phyloP scores from a whole-genome alignment of 441 rosid species.

The Biscutella auriculata region DNA sequence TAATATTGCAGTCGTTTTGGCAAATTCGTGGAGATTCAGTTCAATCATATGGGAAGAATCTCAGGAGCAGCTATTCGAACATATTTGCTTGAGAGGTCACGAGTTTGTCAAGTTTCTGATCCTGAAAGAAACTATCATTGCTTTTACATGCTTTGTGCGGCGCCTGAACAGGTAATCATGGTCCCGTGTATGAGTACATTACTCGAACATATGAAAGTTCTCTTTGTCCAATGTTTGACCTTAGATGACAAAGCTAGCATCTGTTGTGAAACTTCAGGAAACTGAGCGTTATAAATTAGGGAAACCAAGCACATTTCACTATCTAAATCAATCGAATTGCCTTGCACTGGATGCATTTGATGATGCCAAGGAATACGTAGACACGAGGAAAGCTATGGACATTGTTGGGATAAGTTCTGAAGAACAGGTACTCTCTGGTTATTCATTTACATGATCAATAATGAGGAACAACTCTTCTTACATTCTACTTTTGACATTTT shows the following conservation, averaged over 20 bases:
- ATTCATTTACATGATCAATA: neutral
- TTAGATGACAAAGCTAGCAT: neutral
- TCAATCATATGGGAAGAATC: constrained; percentile 48
- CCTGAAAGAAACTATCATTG: constrained; percentile 80
- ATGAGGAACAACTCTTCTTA: constrained; percentile 15
- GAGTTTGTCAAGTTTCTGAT: constrained; percentile 76
- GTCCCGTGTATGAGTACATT: constrained; percentile 8
- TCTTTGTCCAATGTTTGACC: neutral
- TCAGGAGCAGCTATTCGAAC: constrained; percentile 79
- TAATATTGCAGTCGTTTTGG: constrained; percentile 58
- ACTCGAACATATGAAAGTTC: neutral
- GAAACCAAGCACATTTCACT: constrained; percentile 59
- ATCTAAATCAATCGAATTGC: constrained; percentile 69
- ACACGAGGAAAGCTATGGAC: constrained; percentile 75
- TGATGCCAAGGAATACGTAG: constrained; percentile 57
- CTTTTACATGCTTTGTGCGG: constrained; percentile 79
- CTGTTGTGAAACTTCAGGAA: constrained; percentile 29
- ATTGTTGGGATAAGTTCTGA: constrained; percentile 60
- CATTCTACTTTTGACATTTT: neutral
- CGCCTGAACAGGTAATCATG: constrained; percentile 45
- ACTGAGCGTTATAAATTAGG: constrained; percentile 51
- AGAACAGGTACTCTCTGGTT: constrained; percentile 53
- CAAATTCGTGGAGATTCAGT: constrained; percentile 76
- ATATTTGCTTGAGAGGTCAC: constrained; percentile 65
- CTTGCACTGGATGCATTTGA: constrained; percentile 49